Conservation (phyloP, 1,284 basidiomycete genomes). For the Sporisorium scitamineum region DNA sequence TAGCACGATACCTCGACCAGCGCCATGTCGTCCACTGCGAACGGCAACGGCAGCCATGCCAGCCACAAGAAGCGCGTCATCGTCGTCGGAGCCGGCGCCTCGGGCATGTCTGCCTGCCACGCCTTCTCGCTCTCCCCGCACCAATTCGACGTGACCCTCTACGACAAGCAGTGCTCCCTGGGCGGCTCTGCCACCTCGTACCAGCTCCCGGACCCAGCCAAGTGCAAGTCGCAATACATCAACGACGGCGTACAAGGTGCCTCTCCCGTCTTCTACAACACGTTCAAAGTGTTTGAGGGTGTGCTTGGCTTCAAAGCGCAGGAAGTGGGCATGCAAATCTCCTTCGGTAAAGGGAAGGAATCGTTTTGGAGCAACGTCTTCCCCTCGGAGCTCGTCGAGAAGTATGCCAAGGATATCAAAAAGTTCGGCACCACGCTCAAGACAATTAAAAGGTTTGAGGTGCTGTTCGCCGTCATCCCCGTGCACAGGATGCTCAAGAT, state of each 20-base stretch:
- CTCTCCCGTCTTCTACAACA: slow-evolving; percentile 63
- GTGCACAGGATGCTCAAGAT: slow-evolving; percentile 59
- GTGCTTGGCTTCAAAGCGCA: slow-evolving; percentile 57
- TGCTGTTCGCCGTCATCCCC: slow-evolving; percentile 62
- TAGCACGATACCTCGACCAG: neutral
- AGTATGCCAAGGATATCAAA: slow-evolving; percentile 57
- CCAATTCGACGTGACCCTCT: slow-evolving; percentile 59
- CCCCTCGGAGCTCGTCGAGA: slow-evolving; percentile 62
- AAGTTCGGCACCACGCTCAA: slow-evolving; percentile 61
- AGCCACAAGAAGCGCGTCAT: slow-evolving; percentile 58
- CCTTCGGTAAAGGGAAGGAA: slow-evolving; percentile 63
- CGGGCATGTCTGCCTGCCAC: slow-evolving; percentile 60
- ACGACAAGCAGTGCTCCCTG: slow-evolving; percentile 58
- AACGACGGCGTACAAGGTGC: slow-evolving; percentile 65
- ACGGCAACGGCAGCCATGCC: slow-evolving; percentile 27
- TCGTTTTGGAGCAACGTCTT: slow-evolving; percentile 64
- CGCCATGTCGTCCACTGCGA: slow-evolving; percentile 18
- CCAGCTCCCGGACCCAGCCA: slow-evolving; percentile 57
- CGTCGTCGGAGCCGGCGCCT: slow-evolving; percentile 58
- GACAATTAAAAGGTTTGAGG: slow-evolving; percentile 63
- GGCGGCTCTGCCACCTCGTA: slow-evolving; percentile 64
- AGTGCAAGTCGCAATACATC: slow-evolving; percentile 63
- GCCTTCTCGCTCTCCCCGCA: slow-evolving; percentile 55
- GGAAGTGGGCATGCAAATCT: slow-evolving; percentile 64
- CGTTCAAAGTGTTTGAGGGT: slow-evolving; percentile 62